Evolutionary conservation across 192 early-diverging fungal genomes (phyloP).

Genomic region (Chytriomyces confervae): DNA sequence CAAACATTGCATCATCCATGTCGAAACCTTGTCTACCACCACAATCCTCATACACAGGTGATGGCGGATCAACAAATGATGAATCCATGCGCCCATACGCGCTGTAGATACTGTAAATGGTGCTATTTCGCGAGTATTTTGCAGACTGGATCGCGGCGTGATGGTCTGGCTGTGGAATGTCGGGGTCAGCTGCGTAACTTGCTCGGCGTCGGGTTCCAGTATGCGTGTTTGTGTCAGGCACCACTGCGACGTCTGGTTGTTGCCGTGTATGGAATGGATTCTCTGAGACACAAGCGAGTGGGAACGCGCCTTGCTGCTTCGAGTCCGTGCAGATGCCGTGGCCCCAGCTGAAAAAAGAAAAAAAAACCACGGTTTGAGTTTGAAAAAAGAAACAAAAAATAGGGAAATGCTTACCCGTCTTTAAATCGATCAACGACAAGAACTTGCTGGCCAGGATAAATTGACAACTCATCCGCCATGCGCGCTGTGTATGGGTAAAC

Average conservation of each 20-base stretch:
- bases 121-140: neutral
- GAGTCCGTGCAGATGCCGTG: slow-evolving; percentile 57
- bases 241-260: too few relatives aligned
- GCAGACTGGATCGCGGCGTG: too few relatives aligned
- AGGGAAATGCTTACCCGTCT: slow-evolving; percentile 36
- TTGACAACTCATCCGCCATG: neutral
- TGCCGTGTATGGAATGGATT: too few relatives aligned
- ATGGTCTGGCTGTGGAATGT: too few relatives aligned
- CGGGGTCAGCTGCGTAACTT: too few relatives aligned
- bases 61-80: neutral
- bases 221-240: too few relatives aligned
- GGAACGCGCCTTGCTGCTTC: slow-evolving; percentile 56
- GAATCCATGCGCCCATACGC: neutral
- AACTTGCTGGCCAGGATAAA: slow-evolving; percentile 44
- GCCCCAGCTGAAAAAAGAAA: slow-evolving; percentile 36
- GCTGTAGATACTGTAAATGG: neutral
- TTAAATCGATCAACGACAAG: slow-evolving; percentile 50
- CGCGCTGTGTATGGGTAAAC: neutral
- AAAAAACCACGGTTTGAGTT: too few relatives aligned
- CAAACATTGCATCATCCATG: neutral
- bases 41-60: neutral
- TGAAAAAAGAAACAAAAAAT: too few relatives aligned
- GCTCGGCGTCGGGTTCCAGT: too few relatives aligned
- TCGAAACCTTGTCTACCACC: neutral
- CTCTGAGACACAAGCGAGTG: slow-evolving; percentile 51